Base-by-base conservation (phyloP, 371 early-diverging fungal genomes). In the Lichtheimia ornata region DNA sequence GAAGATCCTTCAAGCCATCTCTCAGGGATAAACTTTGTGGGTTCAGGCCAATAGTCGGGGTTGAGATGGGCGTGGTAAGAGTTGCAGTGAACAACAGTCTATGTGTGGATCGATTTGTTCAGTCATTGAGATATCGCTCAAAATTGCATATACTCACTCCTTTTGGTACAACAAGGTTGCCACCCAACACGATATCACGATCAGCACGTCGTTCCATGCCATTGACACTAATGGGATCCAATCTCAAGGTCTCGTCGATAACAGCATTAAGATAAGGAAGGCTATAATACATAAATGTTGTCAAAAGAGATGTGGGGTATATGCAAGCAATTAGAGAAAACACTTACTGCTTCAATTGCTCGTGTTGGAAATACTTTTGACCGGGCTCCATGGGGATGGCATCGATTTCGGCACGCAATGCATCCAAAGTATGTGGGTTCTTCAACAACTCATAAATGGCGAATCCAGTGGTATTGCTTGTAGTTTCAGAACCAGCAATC, bases 401-500 rank as follows among this genome's bases (percentile, higher is more conserved):
- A 52, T 75, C 77, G 20, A 77, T 58, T 56, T 77, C 81, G 1
- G 56, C 59, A n/a, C 58, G 61, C 11, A 80, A 60, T 27, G 64
- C 67, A 13, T 55, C 56, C n/a, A 72, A 53, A 5, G 45, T 59
- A 5, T 56, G 52, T 5, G 79, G 76, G 18, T 72, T 30, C n/a
- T 62, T 58, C 7, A 76, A 42, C 7, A 79, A 50, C n/a, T 72
- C 69, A 12, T 70, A 56, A 5, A 79, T 20, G 4, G 63, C 57
- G 57, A 76, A 79, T 13, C 74, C 74, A 3, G 69, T 62, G 0
- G 74, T 72, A 43, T 74, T 76, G 44, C 70, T 66, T 2, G 72
- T 69, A 0, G 79, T 79, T 41, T 79, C 79, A 2, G 72, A 69
- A 35, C 79, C 79, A 20, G 79, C 79, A 28, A 77, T 59, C 45